phyloP scores from a whole-genome alignment of 2,329 filamentous ascomycete genomes.

The Arthrobotrys megalospora region DNA sequence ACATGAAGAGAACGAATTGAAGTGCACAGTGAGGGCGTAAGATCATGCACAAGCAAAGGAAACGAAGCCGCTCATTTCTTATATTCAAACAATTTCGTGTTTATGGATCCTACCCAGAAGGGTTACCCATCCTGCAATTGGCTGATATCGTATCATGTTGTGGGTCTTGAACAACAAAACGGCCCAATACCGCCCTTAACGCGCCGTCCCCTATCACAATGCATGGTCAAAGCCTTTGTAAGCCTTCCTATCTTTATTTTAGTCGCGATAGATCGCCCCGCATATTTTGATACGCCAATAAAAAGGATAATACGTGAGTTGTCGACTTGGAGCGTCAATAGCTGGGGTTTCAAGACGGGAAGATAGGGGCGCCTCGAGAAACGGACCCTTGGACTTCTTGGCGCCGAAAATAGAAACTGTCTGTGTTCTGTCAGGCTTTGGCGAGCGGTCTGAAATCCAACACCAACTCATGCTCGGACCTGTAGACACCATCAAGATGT shows the following conservation, averaged over 20 bases:
- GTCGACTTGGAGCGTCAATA: neutral
- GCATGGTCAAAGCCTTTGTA: neutral
- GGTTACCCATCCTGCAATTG: neutral
- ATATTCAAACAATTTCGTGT: neutral
- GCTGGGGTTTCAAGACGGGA: slow-evolving; percentile 16
- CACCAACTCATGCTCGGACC: slow-evolving; percentile 5
- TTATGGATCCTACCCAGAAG: neutral
- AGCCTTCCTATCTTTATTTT: slow-evolving; percentile 2
- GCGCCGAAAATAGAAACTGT: slow-evolving; percentile 48
- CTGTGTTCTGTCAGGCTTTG: neutral
- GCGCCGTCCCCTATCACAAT: slow-evolving; percentile 14
- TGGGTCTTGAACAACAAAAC: neutral
- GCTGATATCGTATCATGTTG: neutral
- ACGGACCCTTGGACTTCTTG: slow-evolving; percentile 21
- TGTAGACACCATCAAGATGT: neutral
- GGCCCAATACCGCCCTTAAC: slow-evolving; percentile 14
- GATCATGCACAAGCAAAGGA: neutral
- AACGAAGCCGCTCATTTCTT: neutral
- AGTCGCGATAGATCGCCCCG: slow-evolving; percentile 12
- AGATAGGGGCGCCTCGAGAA: slow-evolving; percentile 27
- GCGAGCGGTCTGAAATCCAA: neutral
- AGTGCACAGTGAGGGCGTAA: neutral
- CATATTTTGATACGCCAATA: slow-evolving; percentile 18
- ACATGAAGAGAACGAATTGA: neutral
- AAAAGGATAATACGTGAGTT: neutral